Evolutionary conservation across 805 yeast genomes (phyloP).

Genomic region (Wickerhamomyces alni): DNA sequence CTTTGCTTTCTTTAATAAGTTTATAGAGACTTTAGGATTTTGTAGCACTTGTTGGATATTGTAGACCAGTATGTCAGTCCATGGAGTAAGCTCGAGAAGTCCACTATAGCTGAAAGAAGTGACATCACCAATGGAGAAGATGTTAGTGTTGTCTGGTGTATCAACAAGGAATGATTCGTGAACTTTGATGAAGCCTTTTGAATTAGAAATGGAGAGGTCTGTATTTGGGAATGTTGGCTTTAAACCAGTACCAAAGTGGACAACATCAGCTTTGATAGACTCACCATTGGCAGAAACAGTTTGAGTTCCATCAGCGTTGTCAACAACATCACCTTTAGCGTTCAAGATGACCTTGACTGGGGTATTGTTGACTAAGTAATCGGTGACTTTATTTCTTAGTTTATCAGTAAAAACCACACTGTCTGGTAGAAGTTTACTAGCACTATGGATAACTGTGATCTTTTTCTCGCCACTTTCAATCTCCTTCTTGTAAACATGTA

Average conservation of each 20-base stretch:
- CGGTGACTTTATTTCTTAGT: conserved; percentile 4
- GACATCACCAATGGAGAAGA: conserved; percentile 26
- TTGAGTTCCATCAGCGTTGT: not conserved
- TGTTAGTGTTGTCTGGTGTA: conserved; percentile 10
- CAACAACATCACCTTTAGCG: conserved; percentile 3
- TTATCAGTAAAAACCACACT: conserved; percentile 1
- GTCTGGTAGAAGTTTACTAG: conserved; percentile 2
- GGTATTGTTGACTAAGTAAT: not conserved
- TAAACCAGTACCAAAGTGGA: conserved; percentile 9
- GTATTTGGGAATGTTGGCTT: conserved; percentile 10
- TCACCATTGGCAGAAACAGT: not conserved
- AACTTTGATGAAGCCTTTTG: conserved; percentile 10
- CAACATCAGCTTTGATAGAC: conserved; percentile 10
- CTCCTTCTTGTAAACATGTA: conserved; percentile 8
- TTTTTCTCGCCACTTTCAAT: conserved; percentile 9
- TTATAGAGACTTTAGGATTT: no score
- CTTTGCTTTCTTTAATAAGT: no score
- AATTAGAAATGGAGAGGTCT: conserved; percentile 1
- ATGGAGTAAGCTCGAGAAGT: conserved; percentile 3
- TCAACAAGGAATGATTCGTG: conserved; percentile 14
- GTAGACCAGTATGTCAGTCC: not conserved
- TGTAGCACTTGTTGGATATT: no score
- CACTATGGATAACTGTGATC: not conserved
- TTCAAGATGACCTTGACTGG: conserved; percentile 8
- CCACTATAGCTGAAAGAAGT: conserved; percentile 13